Percentiles rank a stretch among this genome's conserved stretches.
phyloP scores from a whole-genome alignment of 805 yeast species.

The Schwanniomyces polymorphus region DNA sequence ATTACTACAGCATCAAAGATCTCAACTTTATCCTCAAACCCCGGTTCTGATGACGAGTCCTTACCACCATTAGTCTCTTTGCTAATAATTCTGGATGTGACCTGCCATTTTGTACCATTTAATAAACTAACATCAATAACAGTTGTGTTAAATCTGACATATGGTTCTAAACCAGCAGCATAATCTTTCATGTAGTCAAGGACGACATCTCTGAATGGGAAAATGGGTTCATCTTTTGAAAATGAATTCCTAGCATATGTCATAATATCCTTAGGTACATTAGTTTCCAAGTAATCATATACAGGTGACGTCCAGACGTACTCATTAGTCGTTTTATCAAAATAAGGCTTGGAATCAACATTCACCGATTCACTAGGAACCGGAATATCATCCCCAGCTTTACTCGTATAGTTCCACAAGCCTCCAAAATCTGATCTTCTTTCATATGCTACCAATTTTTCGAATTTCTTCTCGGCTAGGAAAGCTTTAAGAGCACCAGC shows the following conservation, averaged over 20 bases:
- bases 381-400: constrained; percentile 18
- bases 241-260: constrained; percentile 32
- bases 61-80: constrained; percentile 22
- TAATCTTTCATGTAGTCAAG: constrained; percentile 55
- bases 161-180: constrained; percentile 41
- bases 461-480: constrained; percentile 20
- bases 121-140: constrained; percentile 13
- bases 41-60: constrained; percentile 3
- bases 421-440: constrained; percentile 64
- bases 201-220: constrained; percentile 62
- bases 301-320: constrained; percentile 42
- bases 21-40: constrained; percentile 7
- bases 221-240: constrained; percentile 37
- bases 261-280: constrained; percentile 65
- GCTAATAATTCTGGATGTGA: constrained; percentile 15
- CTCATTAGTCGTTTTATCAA: constrained; percentile 6
- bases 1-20: constrained; percentile 30
- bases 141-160: constrained; percentile 12
- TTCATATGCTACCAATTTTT: constrained; percentile 55
- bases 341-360: constrained; percentile 13
- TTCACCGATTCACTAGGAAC: constrained; percentile 24
- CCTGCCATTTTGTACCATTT: constrained; percentile 5
- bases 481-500: constrained; percentile 13
- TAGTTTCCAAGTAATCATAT: constrained; percentile 65
- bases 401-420: constrained; percentile 61